These are phyloP conservation scores for Pseudognaphalium luteoalbum DNA, from an alignment of 129 eudicot genomes.

Conservation along the genomic window DNA sequence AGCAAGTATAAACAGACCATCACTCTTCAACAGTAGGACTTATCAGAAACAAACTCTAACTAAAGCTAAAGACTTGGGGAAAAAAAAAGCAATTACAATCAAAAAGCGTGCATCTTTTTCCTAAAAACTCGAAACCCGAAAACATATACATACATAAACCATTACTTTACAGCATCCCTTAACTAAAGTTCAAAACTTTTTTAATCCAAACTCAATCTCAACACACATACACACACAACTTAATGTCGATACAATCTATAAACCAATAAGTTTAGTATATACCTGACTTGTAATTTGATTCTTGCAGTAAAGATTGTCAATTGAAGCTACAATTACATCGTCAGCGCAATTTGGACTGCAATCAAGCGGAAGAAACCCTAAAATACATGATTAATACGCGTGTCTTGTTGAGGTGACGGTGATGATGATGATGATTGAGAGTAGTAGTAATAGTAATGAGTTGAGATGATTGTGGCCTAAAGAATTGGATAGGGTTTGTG, in stretches of 20 bases:
- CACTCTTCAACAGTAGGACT: no score
- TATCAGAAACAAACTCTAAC: no score
- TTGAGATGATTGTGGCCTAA: not conserved
- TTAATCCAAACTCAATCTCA: not conserved
- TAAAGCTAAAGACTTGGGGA: no score
- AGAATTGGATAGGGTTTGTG: not conserved
- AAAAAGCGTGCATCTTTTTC: constrained; percentile 6
- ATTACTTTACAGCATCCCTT: not conserved
- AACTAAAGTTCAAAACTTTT: not conserved
- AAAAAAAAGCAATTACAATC: not conserved
- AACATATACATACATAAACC: not conserved
- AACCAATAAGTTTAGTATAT: constrained; percentile 8
- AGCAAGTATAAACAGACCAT: no score
- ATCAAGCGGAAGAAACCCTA: not conserved
- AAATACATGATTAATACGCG: not conserved
- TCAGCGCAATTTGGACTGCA: not conserved
- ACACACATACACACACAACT: not conserved
- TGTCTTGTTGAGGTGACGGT: not conserved
- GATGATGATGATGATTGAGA: not conserved
- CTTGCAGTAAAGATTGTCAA: constrained; percentile 10
- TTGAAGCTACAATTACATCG: constrained; percentile 6
- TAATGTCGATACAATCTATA: not conserved
- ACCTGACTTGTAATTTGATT: constrained; percentile 30
- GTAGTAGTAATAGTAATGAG: not conserved
- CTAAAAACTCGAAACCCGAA: not conserved